Evolutionary conservation across 129 eudicot genomes (phyloP).

Genomic region (Dittrichia graveolens): DNA sequence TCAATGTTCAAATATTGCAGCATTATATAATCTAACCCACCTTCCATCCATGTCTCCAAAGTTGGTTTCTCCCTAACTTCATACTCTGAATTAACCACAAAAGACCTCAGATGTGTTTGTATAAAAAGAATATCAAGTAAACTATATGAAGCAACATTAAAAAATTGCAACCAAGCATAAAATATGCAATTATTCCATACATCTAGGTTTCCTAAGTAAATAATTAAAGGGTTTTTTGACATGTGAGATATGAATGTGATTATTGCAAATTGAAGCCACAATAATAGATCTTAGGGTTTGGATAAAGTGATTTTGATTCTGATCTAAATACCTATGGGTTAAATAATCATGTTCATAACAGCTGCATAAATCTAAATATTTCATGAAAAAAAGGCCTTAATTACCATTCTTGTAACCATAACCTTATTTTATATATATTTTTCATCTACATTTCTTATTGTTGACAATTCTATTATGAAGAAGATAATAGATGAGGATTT

Average conservation of each 20-base stretch:
- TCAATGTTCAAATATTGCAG: constrained; percentile 81
- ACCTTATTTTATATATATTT: background rate
- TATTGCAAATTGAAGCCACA: too few species aligned
- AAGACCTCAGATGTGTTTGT: background rate
- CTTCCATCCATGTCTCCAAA: constrained; percentile 89
- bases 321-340: background rate
- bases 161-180: background rate
- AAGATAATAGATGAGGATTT: background rate
- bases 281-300: too few species aligned
- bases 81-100: constrained; percentile 53
- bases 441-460: background rate
- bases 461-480: background rate
- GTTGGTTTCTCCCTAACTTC: constrained; percentile 87
- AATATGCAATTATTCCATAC: background rate
- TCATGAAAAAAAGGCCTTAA: background rate
- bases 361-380: background rate
- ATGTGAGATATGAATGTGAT: too few species aligned
- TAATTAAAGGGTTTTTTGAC: too few species aligned
- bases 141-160: background rate
- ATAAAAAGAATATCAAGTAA: background rate
- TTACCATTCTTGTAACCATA: background rate
- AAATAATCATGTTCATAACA: background rate
- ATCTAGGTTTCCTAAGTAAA: too few species aligned
- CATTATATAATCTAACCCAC: constrained; percentile 86
- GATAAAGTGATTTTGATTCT: background rate